A percentile compares a stretch with the other conserved stretches of the same genome.
Evolutionary conservation across 345 rosid species (phyloP).

Genomic region (Salix arbutifolia): DNA sequence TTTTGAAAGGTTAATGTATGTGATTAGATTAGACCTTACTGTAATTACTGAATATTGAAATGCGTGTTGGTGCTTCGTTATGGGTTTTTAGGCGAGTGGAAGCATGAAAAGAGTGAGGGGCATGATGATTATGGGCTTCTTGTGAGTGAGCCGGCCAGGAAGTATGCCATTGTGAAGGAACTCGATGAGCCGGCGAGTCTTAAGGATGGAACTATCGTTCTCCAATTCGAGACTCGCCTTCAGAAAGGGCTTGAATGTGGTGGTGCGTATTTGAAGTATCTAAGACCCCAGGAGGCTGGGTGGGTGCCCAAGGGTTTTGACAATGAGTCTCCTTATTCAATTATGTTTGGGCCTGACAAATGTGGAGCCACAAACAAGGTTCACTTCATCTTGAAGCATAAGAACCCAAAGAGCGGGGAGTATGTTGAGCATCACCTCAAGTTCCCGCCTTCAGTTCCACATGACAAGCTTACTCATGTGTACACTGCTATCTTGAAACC

Average conservation of each 20-base stretch:
- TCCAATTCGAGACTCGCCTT: slow-evolving; percentile 71
- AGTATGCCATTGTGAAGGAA: slow-evolving; percentile 76
- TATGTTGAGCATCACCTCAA: slow-evolving; percentile 77
- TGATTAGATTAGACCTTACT: background rate
- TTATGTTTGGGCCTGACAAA: slow-evolving; percentile 92
- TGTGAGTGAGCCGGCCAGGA: slow-evolving; percentile 67
- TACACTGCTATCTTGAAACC: slow-evolving; percentile 77
- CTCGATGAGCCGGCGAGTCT: slow-evolving; percentile 54
- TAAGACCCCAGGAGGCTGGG: slow-evolving; percentile 72
- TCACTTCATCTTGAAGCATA: slow-evolving; percentile 79
- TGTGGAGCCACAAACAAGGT: slow-evolving; percentile 88
- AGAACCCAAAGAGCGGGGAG: slow-evolving; percentile 85
- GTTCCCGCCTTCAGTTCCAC: slow-evolving; percentile 72
- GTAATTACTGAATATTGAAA: background rate
- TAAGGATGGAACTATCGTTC: slow-evolving; percentile 64
- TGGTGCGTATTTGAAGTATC: slow-evolving; percentile 77
- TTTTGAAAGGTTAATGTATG: background rate
- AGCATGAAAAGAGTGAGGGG: slow-evolving; percentile 72
- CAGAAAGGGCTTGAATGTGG: slow-evolving; percentile 89
- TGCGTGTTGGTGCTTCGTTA: slow-evolving; percentile 8
- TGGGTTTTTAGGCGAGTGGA: slow-evolving; percentile 63
- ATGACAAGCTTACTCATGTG: slow-evolving; percentile 75
- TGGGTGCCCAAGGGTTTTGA: slow-evolving; percentile 63
- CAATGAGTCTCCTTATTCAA: slow-evolving; percentile 74
- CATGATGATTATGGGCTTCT: slow-evolving; percentile 87